Base-by-base conservation (phyloP, 2,329 filamentous ascomycete species). In the Kalmusia sp. region DNA sequence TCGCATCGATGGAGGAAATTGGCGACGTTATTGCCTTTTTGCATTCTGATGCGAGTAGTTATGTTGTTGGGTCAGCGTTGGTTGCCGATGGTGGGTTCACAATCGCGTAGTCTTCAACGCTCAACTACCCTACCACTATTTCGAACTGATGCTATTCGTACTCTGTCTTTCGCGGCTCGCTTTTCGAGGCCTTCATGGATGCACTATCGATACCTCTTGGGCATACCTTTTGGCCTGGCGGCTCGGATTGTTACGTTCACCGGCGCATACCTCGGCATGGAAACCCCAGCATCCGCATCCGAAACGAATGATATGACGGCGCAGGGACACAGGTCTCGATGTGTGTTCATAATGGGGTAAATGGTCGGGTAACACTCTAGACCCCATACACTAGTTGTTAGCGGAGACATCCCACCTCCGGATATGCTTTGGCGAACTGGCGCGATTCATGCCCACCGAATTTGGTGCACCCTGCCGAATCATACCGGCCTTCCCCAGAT, bases 41-140 rank as follows among this genome's bases (percentile, higher is more conserved):
- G 39, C 87, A 87, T 2, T 89, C 87, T 54, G 86, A 91, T 24
- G 89, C 92, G 65, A 87, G 86, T 0, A 80, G 78, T 3, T 91
- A 92, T 63, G 84, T 92, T 57, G 91, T 88, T 0, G 89, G 89
- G 0, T 80, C 87, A n/a, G 87, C 89, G 57, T 76, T 91, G 56
- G 84, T 89, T 48, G 83, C 88, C 37, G 84, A 87, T 73, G 84
- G 84, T 14, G 69, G 69, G 14, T 69, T 68, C 38, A 65, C 67
- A 4, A 56, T 67, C n/a, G 54, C 58, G 44, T 67, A 56, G 34
- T 12, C 33, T 22, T 37, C 15, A 37, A 11, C 7, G 17, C 35
- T 31, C n/a, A n/a, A n/a, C n/a, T 17, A 14, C 12, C 21, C 12
- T 46, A 45, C 12, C 27, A 28, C 12, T 12, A 28, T 28, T 28